Evolutionary conservation across 495 filamentous ascomycete genomes (phyloP).

Genomic region (Hypoxylon trugodes): DNA sequence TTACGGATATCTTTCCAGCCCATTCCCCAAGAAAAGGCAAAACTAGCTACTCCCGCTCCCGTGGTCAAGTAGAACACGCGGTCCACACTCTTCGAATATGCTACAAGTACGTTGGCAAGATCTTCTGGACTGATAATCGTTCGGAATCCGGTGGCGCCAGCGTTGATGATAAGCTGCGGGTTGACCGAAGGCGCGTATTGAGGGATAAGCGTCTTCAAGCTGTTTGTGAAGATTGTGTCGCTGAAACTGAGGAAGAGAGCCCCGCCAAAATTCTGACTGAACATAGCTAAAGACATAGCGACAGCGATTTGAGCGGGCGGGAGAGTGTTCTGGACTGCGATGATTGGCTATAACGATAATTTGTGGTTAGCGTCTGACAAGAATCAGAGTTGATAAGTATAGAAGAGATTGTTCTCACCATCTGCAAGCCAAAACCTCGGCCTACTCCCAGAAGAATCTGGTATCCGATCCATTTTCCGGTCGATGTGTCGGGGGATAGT

Average conservation of each 20-base stretch:
- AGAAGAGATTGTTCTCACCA: no score
- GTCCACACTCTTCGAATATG: conserved; percentile 53
- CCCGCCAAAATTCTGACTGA: conserved; percentile 42
- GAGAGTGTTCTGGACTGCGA: conserved; percentile 43
- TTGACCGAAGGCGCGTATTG: conserved; percentile 44
- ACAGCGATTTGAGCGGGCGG: conserved; percentile 28
- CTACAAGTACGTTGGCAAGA: conserved; percentile 47
- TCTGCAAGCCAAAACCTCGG: conserved; percentile 58
- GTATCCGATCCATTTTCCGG: conserved; percentile 65
- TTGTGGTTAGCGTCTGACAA: no score
- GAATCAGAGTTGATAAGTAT: no score
- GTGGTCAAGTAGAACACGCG: conserved; percentile 47
- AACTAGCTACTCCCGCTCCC: conserved; percentile 32
- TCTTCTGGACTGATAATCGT: conserved; percentile 38
- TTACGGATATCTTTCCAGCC: conserved; percentile 60
- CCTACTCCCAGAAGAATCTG: conserved; percentile 63
- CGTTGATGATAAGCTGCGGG: conserved; percentile 38
- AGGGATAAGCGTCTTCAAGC: conserved; percentile 25
- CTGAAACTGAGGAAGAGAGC: conserved; percentile 45
- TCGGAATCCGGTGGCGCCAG: conserved; percentile 41
- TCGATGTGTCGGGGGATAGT: conserved; percentile 48
- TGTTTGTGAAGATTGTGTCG: conserved; percentile 46
- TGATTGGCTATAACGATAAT: background rate
- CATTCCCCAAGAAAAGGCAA: conserved; percentile 49
- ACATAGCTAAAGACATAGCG: conserved; percentile 46